Conservation (phyloP, 148 eudicot species). For the Pouteria glomerata region DNA sequence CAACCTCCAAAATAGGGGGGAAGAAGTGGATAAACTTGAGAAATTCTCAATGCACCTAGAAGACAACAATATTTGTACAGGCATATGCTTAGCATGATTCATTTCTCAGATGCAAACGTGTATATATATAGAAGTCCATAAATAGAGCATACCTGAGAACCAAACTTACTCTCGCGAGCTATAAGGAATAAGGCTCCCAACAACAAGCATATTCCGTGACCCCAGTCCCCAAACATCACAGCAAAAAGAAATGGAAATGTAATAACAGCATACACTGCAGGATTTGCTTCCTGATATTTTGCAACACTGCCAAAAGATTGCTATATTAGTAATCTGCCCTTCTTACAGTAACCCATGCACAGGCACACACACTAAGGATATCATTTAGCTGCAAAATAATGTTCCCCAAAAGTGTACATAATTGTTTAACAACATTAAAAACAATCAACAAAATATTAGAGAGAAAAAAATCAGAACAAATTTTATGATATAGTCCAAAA, state of each 20-base stretch:
- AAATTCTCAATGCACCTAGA: constrained; percentile 1
- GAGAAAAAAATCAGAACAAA: not conserved
- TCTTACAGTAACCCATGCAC: not conserved
- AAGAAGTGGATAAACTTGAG: constrained; percentile 1
- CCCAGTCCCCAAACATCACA: constrained; percentile 99
- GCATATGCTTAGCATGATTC: too few species aligned
- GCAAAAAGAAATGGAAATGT: constrained; percentile 99
- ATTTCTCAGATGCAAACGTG: not conserved
- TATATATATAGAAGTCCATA: not conserved
- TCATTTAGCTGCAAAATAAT: not conserved
- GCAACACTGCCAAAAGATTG: constrained; percentile 65
- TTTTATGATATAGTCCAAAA: not conserved
- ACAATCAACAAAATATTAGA: not conserved
- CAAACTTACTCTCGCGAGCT: constrained; percentile 72
- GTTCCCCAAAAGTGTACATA: not conserved
- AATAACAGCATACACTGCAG: constrained; percentile 83
- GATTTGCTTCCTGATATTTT: constrained; percentile 95
- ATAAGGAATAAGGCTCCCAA: constrained; percentile 80
- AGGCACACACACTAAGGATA: not conserved
- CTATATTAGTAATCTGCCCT: constrained; percentile 13
- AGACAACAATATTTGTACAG: not conserved
- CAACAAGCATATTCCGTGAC: constrained; percentile 94
- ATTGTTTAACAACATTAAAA: not conserved
- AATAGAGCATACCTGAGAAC: constrained; percentile 66
- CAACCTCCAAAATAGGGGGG: not conserved